Evolutionary conservation across 768 basidiomycete species (phyloP).

Genomic region (Suillus subluteus): DNA sequence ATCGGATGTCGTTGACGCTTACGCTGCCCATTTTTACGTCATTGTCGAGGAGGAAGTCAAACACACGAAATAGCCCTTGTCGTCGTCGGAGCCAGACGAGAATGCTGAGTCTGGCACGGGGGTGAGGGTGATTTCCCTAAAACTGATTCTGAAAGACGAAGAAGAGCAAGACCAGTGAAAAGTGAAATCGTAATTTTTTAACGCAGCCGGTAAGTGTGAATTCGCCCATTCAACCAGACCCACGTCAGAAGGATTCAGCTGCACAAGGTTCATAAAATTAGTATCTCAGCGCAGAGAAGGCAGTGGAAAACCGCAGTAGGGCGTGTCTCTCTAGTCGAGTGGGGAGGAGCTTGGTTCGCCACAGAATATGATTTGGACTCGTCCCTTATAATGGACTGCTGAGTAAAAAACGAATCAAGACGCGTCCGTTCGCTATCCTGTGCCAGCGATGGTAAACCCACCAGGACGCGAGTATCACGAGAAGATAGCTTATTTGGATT

Average conservation of each 20-base stretch:
- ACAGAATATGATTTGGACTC: constrained; percentile 20
- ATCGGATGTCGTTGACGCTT: constrained; percentile 90
- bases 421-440: constrained; percentile 49
- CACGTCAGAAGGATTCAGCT: constrained; percentile 40
- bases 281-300: constrained; percentile 7
- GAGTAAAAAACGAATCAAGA: constrained; percentile 60
- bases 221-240: constrained; percentile 90
- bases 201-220: constrained; percentile 65
- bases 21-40: constrained; percentile 91
- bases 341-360: constrained; percentile 50
- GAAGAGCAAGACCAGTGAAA: constrained; percentile 75
- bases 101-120: constrained; percentile 82
- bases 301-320: constrained; percentile 25
- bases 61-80: constrained; percentile 88
- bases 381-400: constrained; percentile 34
- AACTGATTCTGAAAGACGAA: constrained; percentile 85
- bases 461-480: constrained; percentile 73
- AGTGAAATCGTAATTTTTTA: constrained; percentile 57
- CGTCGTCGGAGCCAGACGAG: constrained; percentile 65
- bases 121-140: constrained; percentile 63
- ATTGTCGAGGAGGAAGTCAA: constrained; percentile 91
- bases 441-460: constrained; percentile 51
- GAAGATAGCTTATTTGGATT: constrained; percentile 82
- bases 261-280: constrained; percentile 18
- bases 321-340: constrained; percentile 70